These are phyloP conservation scores for Torulaspora pretoriensis DNA, from an alignment of 1,139 yeast species.

Conservation along the genomic window DNA sequence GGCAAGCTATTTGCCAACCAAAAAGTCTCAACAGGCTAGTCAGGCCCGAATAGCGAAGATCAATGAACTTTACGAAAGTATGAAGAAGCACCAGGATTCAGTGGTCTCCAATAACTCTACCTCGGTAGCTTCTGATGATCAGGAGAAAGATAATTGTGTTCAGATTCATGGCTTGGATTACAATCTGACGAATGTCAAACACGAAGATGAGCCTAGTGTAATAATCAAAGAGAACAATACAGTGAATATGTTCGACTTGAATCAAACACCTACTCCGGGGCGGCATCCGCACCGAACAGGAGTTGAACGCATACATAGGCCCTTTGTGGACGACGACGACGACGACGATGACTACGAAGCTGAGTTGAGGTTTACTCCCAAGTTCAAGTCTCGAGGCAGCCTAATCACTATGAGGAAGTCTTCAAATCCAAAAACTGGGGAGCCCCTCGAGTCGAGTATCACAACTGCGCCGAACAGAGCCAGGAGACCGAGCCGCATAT, in stretches of 20 bases:
- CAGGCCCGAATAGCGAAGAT: conserved; percentile 24
- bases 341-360: conserved; percentile 22
- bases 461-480: not conserved
- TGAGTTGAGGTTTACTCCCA: conserved; percentile 25
- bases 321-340: conserved; percentile 10
- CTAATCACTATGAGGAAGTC: conserved; percentile 17
- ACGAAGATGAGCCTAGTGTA: conserved; percentile 10
- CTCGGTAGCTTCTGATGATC: conserved; percentile 17
- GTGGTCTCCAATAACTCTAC: conserved; percentile 28
- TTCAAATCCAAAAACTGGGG: conserved; percentile 6
- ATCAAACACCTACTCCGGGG: conserved; percentile 8
- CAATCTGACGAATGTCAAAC: conserved; percentile 4
- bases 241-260: conserved; percentile 12
- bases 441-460: not conserved
- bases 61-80: conserved; percentile 23
- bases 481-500: conserved; percentile 9
- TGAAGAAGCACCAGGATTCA: conserved; percentile 20
- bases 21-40: conserved; percentile 20
- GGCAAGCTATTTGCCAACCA: conserved; percentile 21
- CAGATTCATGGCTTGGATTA: conserved; percentile 10
- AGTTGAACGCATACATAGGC: conserved; percentile 1
- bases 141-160: conserved; percentile 8
- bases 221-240: conserved; percentile 14
- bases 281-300: not conserved
- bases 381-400: conserved; percentile 22